Evolutionary conservation across 257 asterid genomes (phyloP), one percentile per base, ranked within the genome.

Genomic region (Przewalskia tangutica): DNA sequence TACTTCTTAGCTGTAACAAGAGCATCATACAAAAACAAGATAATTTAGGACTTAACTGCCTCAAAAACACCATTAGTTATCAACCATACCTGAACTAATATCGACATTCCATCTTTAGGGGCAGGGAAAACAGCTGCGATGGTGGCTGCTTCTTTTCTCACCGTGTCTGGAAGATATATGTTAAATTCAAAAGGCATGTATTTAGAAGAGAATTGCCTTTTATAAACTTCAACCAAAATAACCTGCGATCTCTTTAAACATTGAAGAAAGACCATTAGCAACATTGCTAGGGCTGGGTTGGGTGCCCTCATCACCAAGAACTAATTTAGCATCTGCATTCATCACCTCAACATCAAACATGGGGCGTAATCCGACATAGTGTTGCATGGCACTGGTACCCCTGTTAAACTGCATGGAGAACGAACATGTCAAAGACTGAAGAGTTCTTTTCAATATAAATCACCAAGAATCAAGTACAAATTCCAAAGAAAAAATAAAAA

Each of bases 371-470:
- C 99, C 99, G 82, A 96, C 99, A 84, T 94, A 96, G 87, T 96
- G 99, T 89, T 96, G 98, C 99, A 96, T 96, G 54, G 98, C 98
- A 77, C 99, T 96, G 82, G 97, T 94, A 60, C 99, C 99, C 89
- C 98, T 89, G 91, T 96, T 96, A 87, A 96, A 96, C 99, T 96
- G 97, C 89, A 85, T 86, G 78, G 85, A 83, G 48, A 86, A 84
- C 32, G 60, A 71, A 78, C 40, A 82, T 59, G 81, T 81, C 85
- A 88, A 62, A 82, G 51, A 77, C 36, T 73, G 76, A 42, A 18
- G 76, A n/a, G 42, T 48, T 44, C 23, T 50, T 75, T 48, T 27
- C 20, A 7, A 50, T 23, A 75, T 50, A 42, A 42, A 68, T n/a
- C 77, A 68, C 77, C 77, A 68, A 68, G 34, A 68, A 68, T 75